Base-by-base conservation (phyloP, 140 eudicot species). In the Stevia rebaudiana region DNA sequence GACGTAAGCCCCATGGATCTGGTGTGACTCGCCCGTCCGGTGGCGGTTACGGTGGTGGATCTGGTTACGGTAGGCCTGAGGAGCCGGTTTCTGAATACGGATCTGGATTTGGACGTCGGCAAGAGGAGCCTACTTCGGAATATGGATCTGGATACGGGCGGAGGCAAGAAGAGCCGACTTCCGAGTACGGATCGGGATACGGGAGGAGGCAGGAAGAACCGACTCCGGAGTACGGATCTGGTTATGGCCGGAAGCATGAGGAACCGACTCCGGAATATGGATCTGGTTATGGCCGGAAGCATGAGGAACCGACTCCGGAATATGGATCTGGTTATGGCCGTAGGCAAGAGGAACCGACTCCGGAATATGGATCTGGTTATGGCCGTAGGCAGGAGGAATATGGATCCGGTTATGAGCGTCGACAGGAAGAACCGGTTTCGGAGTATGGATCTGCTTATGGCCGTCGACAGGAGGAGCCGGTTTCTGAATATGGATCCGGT, bases 121-220 rank as follows among this genome's bases (percentile, higher is more conserved):
- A 35, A 11, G 75, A 71, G 36, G 49, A 39, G 40, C 68, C 70
- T 28, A 11, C 19, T 4, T 50, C 81, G 0, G 84, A 63, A 1
- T 68, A 71, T 3, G 89, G 77, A 25, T 79, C 89, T 7, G 95
- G 90, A 0, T 83, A 78, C 39, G 95, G 81, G 0, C 30, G 83
- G 36, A 60, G 62, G 68, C 72, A 12, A 13, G 78, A 72, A 37
- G 61, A 56, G 24, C 72, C 81, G 4, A 11, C 19, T 4, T 50
- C 81, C 0, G 84, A 63, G 2, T 68, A 71, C 6, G 89, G 77
- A 25, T 79, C 89, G 5, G 95, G 90, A 0, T 83, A 78, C 39
- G 95, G 81, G 0, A 22, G 83, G 36, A 60, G 62, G 68, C 72
- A 19, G 1, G 82, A 70, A 40, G 74, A 66, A 6, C 74, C 78